Base-by-base conservation (phyloP, 345 rosid species). In the Excoecaria agallocha region DNA sequence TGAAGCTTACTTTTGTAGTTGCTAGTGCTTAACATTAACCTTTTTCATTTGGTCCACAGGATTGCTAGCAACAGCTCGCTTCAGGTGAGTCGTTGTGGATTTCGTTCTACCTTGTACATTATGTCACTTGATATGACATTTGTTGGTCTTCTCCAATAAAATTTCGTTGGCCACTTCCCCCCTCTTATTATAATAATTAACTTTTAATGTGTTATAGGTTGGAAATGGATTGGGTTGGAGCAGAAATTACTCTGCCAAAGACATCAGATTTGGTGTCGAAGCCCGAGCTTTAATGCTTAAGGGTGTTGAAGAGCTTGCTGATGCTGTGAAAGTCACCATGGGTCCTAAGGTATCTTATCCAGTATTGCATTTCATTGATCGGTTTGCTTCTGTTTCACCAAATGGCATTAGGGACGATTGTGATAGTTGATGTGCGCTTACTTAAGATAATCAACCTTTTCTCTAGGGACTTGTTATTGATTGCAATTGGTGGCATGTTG, bases 271-370 rank as follows among this genome's bases (percentile, higher is more conserved):
- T 41, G 94, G 97, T 12, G 97, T 93, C 38, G 98, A 95, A 38
- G 97, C 94, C 46, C 86, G 99, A 52, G 94, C 94, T 74, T 66
- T 84, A 71, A 95, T 95, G 98, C 98, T 95, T 41, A 90, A 70
- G 76, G 98, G 99, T 63, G 98, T 91, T 13, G 98, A 95, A 84
- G 99, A 95, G 75, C 94, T 95, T 15, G 96, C 97, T 51, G 97
- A 93, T 80, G 91, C 98, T 4, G 98, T 93, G 65, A 86, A 80
- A 86, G 96, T 95, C 74, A 95, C 99, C 43, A 93, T 93, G 96
- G 99, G 98, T 50, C 99, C 99, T 45, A 96, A 96, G 98, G 99
- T 96, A 78, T 58, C 1, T 8, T 0, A 48, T 48, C 13, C 10
- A 4, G 13, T 43, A 16, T 20, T 8, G 11, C 25, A 7, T 9